Conservation (phyloP, 768 basidiomycete genomes). For the Tricholoma sp. region DNA sequence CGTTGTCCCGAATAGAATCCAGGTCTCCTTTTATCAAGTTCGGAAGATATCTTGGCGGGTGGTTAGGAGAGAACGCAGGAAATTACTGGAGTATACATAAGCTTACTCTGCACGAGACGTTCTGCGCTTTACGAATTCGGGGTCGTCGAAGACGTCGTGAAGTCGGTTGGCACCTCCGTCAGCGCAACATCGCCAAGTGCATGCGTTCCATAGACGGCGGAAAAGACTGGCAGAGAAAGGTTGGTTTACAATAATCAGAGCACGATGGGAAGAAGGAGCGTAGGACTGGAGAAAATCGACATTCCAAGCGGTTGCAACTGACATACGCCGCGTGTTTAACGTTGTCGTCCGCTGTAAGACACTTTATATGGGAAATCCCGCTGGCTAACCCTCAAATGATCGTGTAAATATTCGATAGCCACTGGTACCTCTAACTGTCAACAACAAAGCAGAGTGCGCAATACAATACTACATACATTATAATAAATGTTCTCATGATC, state of each 20-base stretch:
- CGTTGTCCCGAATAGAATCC: conserved; percentile 80
- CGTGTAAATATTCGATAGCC: background rate
- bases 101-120: conserved; percentile 9
- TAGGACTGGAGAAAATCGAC: conserved; percentile 32
- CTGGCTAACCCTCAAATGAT: too few relatives aligned
- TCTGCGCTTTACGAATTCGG: conserved; percentile 12
- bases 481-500: conserved; percentile 32
- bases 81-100: conserved; percentile 3
- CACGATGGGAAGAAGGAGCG: conserved; percentile 25
- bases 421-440: background rate
- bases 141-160: conserved; percentile 43
- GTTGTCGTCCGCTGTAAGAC: too few relatives aligned
- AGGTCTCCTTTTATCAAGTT: conserved; percentile 92
- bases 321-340: too few relatives aligned
- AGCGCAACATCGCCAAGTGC: conserved; percentile 62
- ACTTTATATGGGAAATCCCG: background rate
- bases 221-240: conserved; percentile 69
- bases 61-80: background rate
- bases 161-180: conserved; percentile 89
- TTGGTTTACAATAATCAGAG: conserved; percentile 88
- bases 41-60: conserved; percentile 57
- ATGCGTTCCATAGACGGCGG: conserved; percentile 49
- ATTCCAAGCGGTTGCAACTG: conserved; percentile 28
- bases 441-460: conserved; percentile 1
- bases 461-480: conserved; percentile 9